phyloP scores from a whole-genome alignment of 129 eudicot genomes.

The Tanacetum coccineum region DNA sequence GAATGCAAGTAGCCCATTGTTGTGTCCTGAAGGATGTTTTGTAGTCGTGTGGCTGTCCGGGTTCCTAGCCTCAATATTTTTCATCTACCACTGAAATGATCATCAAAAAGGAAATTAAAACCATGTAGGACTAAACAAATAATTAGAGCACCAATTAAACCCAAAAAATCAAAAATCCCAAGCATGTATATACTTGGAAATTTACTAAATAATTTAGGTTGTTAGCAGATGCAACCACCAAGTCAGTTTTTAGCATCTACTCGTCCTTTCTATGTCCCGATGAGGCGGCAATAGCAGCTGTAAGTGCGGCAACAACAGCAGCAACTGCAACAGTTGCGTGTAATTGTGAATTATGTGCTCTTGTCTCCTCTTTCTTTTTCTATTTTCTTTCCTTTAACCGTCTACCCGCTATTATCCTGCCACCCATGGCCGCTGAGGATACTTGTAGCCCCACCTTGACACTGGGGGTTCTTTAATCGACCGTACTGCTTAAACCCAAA shows the following conservation, averaged over 20 bases:
- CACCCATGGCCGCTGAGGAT: constrained; percentile 37
- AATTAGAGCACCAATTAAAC: no score
- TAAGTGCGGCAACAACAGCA: constrained; percentile 86
- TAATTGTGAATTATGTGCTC: constrained; percentile 82
- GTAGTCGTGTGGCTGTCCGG: constrained; percentile 76
- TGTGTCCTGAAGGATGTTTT: constrained; percentile 68
- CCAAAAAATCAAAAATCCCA: no score
- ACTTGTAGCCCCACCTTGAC: constrained; percentile 36
- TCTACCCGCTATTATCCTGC: constrained; percentile 90
- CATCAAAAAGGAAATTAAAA: constrained; percentile 10
- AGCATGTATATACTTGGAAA: no score
- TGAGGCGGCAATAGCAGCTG: constrained; percentile 94
- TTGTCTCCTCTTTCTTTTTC: constrained; percentile 90
- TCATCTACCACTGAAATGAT: constrained; percentile 63
- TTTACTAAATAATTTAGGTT: no score
- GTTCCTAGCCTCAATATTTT: constrained; percentile 79
- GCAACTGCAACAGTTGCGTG: constrained; percentile 94
- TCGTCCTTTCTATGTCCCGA: constrained; percentile 68
- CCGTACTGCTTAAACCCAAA: constrained; percentile 40
- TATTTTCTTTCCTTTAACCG: constrained; percentile 91
- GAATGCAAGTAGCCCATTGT: constrained; percentile 53
- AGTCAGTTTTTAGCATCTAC: constrained; percentile 68
- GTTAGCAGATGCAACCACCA: constrained; percentile 99
- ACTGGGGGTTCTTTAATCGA: constrained; percentile 60
- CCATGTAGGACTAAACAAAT: no score